Base-by-base conservation (phyloP, 768 basidiomycete genomes). In the Boletus bicolor region DNA sequence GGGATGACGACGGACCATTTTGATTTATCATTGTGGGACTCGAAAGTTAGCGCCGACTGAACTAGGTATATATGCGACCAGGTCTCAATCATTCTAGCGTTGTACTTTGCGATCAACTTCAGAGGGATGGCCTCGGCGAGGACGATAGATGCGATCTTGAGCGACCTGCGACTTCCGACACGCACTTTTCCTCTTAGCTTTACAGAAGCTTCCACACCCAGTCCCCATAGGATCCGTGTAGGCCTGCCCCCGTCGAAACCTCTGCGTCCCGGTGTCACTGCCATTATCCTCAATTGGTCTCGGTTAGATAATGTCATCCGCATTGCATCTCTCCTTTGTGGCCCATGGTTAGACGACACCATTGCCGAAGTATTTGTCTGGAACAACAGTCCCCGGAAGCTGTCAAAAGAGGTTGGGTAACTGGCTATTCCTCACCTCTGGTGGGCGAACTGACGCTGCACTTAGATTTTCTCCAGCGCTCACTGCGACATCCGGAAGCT, bases 231-330 rank as follows among this genome's bases (percentile, higher is more conserved):
- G 41, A 36, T 52, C 21, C 64, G 67, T 14, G 53, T 62, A 7
- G 58, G 67, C 38, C 52, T 55, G 10, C 19, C 44, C 4, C 4
- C 52, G 7, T 53, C 58, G 7, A 50, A 46, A 12, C 11, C 44
- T 37, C 45, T 28, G 28, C 44, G 50, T 54, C 73, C 75, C 59
- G 75, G 82, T 57, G 79, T 79, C 12, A 83, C 82, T 7, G 81
- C 79, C 7, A 72, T 87, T 39, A 63, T 89, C 38, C 72, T 87
- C 42, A 88, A 87, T 67, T 88, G 86, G 87, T 82, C 81, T 47
- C 78, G 84, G 17, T 76, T 86, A 24, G 71, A 77, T 0, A 89
- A 89, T 58, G 82, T 89, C 41, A 64, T 78, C 39, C 75, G 76
- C 48, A 83, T 89, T 49, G 74, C 75, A 17, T 77, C 78, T 24